These are phyloP conservation scores for Cutaneotrichosporon sp. DNA, from an alignment of 1,284 basidiomycete genomes.

Conservation along the genomic window DNA sequence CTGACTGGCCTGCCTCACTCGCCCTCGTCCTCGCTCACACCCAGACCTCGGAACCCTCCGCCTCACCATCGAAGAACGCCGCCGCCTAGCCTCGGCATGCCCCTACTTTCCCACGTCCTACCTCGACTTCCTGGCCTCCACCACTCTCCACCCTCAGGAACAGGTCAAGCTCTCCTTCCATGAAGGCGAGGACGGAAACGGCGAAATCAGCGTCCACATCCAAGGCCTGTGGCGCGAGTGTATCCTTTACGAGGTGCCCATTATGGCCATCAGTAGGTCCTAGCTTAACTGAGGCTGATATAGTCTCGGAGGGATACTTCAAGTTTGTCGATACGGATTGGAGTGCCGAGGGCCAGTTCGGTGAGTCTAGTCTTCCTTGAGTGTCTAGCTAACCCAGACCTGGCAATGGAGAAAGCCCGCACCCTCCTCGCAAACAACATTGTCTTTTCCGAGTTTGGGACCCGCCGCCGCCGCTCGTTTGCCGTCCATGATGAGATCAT, in stretches of 20 bases:
- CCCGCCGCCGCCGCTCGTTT: conserved; percentile 79
- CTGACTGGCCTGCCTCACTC: too few species aligned
- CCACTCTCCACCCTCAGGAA: conserved; percentile 70
- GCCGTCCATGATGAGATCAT: conserved; percentile 77
- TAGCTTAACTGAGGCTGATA: conserved; percentile 3
- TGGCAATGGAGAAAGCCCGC: conserved; percentile 70
- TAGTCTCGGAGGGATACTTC: conserved; percentile 57
- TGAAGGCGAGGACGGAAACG: conserved; percentile 52
- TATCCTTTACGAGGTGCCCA: conserved; percentile 93
- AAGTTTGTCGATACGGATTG: conserved; percentile 71
- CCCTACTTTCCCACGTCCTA: conserved; percentile 75
- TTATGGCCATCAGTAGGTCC: conserved; percentile 80
- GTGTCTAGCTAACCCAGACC: conserved; percentile 49
- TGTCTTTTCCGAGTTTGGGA: conserved; percentile 88
- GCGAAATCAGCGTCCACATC: conserved; percentile 71
- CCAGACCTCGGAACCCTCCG: conserved; percentile 67
- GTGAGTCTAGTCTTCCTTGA: conserved; percentile 27
- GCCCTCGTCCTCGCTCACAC: conserved; percentile 5
- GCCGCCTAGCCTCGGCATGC: conserved; percentile 68
- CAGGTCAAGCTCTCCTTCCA: conserved; percentile 75
- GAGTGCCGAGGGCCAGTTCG: conserved; percentile 76
- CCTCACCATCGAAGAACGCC: conserved; percentile 65
- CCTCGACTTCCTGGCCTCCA: conserved; percentile 69
- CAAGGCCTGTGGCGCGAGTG: conserved; percentile 81
- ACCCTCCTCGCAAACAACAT: conserved; percentile 69